Percentiles rank a stretch among this genome's conserved stretches.
phyloP scores from a whole-genome alignment of 345 rosid species.

The Euphorbia lathyris region DNA sequence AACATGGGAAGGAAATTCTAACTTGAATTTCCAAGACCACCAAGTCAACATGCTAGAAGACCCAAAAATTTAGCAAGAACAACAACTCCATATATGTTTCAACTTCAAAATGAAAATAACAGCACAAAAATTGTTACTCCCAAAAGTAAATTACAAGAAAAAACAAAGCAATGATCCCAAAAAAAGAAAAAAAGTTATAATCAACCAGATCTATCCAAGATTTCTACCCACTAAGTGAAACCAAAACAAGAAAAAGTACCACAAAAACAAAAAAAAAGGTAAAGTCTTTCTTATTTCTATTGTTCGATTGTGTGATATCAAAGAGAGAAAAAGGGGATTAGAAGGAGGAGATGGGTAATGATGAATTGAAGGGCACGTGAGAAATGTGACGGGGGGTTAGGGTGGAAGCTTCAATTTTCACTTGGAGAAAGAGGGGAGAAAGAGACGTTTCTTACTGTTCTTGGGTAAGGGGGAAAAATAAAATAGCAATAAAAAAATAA shows the following conservation, averaged over 20 bases:
- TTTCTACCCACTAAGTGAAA: background rate
- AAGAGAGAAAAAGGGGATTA: background rate
- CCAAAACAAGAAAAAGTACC: background rate
- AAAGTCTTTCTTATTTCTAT: background rate
- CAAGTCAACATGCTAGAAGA: constrained; percentile 21
- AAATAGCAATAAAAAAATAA: background rate
- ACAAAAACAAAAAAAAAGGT: no score
- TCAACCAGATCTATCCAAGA: background rate
- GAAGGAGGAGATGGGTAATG: background rate
- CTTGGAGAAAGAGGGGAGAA: constrained; percentile 1
- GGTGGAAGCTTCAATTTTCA: constrained; percentile 20
- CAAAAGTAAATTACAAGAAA: background rate
- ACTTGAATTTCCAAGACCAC: constrained; percentile 27
- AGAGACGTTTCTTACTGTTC: background rate
- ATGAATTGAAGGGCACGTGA: constrained; percentile 18
- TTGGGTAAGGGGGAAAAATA: background rate
- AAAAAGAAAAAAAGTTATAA: background rate
- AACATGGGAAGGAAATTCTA: background rate
- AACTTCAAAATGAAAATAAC: background rate
- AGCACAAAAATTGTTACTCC: background rate
- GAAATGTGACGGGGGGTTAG: background rate
- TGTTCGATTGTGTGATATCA: background rate
- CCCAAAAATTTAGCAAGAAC: background rate
- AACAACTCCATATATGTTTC: background rate
- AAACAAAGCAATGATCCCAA: background rate